Evolutionary conservation across 768 basidiomycete species (phyloP).

Genomic region (Pleurotus tuoliensis): DNA sequence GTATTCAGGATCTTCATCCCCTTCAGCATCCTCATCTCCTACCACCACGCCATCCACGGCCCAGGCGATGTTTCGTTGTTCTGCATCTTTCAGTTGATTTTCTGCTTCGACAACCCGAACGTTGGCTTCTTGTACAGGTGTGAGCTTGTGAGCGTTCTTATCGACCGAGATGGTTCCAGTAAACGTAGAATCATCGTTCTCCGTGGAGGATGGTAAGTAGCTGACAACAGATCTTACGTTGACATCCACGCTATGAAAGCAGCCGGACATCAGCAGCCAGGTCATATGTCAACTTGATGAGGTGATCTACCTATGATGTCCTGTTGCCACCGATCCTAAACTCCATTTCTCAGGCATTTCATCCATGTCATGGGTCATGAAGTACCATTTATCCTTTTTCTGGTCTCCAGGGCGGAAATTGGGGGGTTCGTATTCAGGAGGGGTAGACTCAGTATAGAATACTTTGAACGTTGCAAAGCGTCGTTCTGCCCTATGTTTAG

Average conservation of each 20-base stretch:
- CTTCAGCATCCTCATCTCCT: slow-evolving; percentile 51
- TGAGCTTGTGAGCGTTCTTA: slow-evolving; percentile 28
- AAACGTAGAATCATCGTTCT: slow-evolving; percentile 55
- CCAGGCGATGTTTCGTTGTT: slow-evolving; percentile 64
- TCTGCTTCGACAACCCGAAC: slow-evolving; percentile 52
- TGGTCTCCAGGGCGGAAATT: slow-evolving; percentile 70
- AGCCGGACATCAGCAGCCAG: too few relatives aligned
- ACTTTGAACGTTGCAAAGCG: slow-evolving; percentile 88
- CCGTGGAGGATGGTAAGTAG: slow-evolving; percentile 61
- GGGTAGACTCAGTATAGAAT: slow-evolving; percentile 78
- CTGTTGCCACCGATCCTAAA: slow-evolving; percentile 65
- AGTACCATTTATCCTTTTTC: slow-evolving; percentile 73
- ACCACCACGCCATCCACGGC: slow-evolving; percentile 49
- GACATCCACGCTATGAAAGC: slow-evolving; percentile 53
- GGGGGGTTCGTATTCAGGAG: slow-evolving; percentile 81
- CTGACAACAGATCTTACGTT: slow-evolving; percentile 70
- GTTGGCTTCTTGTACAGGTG: slow-evolving; percentile 56
- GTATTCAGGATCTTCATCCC: slow-evolving; percentile 54
- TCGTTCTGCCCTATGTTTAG: slow-evolving; percentile 42
- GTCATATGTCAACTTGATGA: too few relatives aligned
- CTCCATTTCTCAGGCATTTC: slow-evolving; percentile 75
- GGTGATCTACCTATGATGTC: slow-evolving; percentile 62
- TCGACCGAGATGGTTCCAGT: slow-evolving; percentile 39
- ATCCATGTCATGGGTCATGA: slow-evolving; percentile 69
- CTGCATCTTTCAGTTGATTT: slow-evolving; percentile 59